Evolutionary conservation across 768 basidiomycete species (phyloP).

Genomic region (Coprinellus aureogranulatus): DNA sequence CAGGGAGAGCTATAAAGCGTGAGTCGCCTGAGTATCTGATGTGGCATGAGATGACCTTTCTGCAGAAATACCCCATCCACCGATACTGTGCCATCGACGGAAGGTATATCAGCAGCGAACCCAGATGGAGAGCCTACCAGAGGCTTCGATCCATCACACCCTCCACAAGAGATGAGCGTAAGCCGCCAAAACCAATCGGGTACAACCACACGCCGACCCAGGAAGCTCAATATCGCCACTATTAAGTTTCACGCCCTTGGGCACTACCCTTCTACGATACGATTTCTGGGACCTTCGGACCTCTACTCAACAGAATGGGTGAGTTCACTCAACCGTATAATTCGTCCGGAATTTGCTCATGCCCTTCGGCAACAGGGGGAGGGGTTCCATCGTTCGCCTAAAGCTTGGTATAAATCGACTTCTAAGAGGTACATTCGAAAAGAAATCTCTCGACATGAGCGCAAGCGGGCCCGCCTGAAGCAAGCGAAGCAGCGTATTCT

Average conservation of each 20-base stretch:
- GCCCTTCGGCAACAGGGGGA: no score
- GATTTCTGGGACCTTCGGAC: conserved; percentile 34
- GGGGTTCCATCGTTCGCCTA: conserved; percentile 35
- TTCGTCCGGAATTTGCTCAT: not conserved
- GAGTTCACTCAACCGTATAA: conserved; percentile 3
- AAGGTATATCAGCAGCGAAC: no score
- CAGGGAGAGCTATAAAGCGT: no score
- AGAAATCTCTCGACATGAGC: conserved; percentile 26
- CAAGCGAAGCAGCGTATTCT: not conserved
- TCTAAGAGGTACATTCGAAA: conserved; percentile 28
- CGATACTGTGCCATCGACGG: no score
- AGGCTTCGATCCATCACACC: no score
- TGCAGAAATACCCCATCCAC: no score
- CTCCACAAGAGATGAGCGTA: no score
- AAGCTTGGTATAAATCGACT: conserved; percentile 32
- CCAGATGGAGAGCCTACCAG: no score
- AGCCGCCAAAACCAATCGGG: no score
- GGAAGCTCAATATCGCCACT: conserved; percentile 27
- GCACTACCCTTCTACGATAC: conserved; percentile 32
- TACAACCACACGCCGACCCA: no score
- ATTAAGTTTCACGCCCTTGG: conserved; percentile 39
- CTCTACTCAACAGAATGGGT: conserved; percentile 41
- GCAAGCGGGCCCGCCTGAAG: not conserved
- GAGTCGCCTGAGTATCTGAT: no score
- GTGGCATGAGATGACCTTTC: no score